phyloP scores from a whole-genome alignment of 768 basidiomycete genomes.

The Phlebiopsis flavidoalba region DNA sequence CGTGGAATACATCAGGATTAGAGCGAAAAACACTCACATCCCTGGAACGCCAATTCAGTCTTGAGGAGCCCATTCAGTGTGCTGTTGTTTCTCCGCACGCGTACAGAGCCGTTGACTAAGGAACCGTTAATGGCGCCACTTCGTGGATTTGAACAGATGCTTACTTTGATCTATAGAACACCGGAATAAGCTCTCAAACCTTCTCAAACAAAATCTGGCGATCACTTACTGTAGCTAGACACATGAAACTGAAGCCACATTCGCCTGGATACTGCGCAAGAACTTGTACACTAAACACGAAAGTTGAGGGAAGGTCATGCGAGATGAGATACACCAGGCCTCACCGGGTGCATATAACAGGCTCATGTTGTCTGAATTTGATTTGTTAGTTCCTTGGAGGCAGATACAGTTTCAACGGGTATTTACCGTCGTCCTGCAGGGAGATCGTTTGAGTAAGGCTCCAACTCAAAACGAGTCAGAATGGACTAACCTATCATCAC shows the following conservation, averaged over 20 bases:
- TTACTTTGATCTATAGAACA: conserved; percentile 8
- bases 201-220: not conserved
- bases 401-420: not conserved
- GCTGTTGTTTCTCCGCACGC: conserved; percentile 70
- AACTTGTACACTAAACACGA: conserved; percentile 27
- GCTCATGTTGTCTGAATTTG: conserved; percentile 52
- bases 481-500: conserved; percentile 47
- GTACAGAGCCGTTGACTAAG: conserved; percentile 57
- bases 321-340: not conserved
- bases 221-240: conserved; percentile 63
- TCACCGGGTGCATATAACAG: conserved; percentile 55
- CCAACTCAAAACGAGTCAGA: not conserved
- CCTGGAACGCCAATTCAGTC: conserved; percentile 36
- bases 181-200: not conserved
- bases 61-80: conserved; percentile 50
- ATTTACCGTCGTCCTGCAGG: conserved; percentile 13
- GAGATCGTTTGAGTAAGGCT: not conserved
- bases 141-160: not conserved
- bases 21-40: conserved; percentile 17
- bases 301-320: not conserved
- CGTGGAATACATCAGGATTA: conserved; percentile 24
- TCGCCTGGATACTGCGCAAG: conserved; percentile 66
- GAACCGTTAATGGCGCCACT: not conserved
- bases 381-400: not conserved
- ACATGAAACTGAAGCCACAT: conserved; percentile 65